These are phyloP conservation scores for Spergularia bocconei DNA, from an alignment of 148 eudicot species.

Conservation along the genomic window DNA sequence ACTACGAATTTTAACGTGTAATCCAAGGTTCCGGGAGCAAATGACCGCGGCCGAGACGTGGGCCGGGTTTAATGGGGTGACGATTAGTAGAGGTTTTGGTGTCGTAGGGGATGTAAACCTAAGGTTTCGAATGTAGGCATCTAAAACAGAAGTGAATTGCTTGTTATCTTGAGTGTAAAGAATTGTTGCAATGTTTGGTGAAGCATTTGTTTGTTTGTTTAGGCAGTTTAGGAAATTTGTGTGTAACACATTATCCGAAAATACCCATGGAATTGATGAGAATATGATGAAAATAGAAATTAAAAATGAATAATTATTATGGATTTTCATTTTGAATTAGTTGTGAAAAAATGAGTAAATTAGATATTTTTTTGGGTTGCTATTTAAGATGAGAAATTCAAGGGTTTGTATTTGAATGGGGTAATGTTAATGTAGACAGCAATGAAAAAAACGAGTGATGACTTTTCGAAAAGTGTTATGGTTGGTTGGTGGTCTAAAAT, in stretches of 20 bases:
- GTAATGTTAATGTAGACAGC: neutral
- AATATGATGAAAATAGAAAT: neutral
- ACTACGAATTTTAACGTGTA: constrained; percentile 23
- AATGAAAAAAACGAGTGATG: constrained; percentile 9
- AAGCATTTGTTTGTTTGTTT: neutral
- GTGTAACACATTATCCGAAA: constrained; percentile 1
- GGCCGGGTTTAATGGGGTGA: constrained; percentile 15
- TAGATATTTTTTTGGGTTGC: neutral
- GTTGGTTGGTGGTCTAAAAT: neutral
- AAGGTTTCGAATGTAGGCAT: constrained; percentile 15
- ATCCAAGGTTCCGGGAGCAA: constrained; percentile 18
- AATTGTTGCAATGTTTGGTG: constrained; percentile 14
- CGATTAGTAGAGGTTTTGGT: constrained; percentile 6
- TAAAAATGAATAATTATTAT: neutral
- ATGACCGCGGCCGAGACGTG: constrained; percentile 19
- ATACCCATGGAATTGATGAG: neutral
- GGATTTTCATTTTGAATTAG: neutral
- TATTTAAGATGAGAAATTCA: constrained; percentile 9
- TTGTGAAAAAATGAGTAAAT: too few species aligned
- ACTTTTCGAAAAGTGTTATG: neutral
- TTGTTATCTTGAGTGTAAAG: constrained; percentile 16
- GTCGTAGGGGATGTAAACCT: constrained; percentile 14
- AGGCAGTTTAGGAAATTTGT: constrained; percentile 20
- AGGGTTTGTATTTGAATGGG: neutral
- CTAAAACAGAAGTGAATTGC: constrained; percentile 10